Evolutionary conservation across 176 grass and related monocot species (phyloP), one percentile per base, ranked within the genome.

Genomic region (Aegilops speltoides): DNA sequence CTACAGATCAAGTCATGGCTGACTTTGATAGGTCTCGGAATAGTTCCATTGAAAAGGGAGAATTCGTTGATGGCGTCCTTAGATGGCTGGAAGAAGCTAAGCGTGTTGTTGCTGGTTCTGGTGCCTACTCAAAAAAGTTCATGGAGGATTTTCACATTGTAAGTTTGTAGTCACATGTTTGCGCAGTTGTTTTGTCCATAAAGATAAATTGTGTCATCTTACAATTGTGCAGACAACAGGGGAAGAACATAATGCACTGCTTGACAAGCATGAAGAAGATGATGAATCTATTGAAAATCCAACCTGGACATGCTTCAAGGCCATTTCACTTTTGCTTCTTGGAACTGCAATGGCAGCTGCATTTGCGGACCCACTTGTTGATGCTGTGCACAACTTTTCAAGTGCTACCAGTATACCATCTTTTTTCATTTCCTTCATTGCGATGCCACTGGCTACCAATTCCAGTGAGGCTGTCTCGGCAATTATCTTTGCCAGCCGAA

Each of bases 381-480:
- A 98, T 56, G 88, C 87, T 23, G 97, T 98, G 77, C 89, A 98
- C 65, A 91, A 87, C 79, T 96, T 98, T 45, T 98, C 94, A 65
- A 82, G 73, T 73, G 96, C 93, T 69, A 94, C 96, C 17, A 82
- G 57, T 6, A 98, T 96, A 76, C 93, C 96, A 79, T 96, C 93
- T 29, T 98, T 98, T 69, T 98, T 98, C 82, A 91, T 98, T 52
- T 96, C 96, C 34, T 98, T 98, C 64, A 93, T 98, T 80, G 93
- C 77, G 19, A 96, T 98, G 96, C 96, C 96, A 3, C 26, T 98
- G 70, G 96, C 92, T 69, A 98, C 96, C 16, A 98, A 95, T 78
- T 96, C 93, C 71, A 98, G 96, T 11, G 96, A 98, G 92, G 96
- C 91, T 61, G 90, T 98, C 15, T 98, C 96, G 6, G 86, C 93